phyloP scores from a whole-genome alignment of 1,139 yeast genomes.

The Petasospora fabianii region DNA sequence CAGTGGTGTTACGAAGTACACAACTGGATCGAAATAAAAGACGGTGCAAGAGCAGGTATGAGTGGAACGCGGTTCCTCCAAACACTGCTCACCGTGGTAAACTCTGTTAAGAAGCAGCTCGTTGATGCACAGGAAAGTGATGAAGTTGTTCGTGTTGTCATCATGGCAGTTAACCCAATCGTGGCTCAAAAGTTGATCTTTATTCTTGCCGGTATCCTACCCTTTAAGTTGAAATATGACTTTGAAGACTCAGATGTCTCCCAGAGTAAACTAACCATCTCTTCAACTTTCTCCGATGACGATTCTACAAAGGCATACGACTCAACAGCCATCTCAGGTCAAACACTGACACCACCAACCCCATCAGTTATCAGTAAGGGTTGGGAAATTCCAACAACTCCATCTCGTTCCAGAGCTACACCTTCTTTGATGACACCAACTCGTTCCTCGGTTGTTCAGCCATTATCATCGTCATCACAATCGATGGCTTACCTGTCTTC shows the following conservation, averaged over 20 bases:
- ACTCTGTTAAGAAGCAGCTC: constrained; percentile 29
- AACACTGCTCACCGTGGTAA: constrained; percentile 20
- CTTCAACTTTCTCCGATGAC: not conserved
- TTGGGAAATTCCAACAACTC: constrained; percentile 27
- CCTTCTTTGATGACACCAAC: constrained; percentile 21
- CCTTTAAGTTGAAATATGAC: constrained; percentile 22
- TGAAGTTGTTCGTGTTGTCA: constrained; percentile 46
- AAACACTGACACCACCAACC: constrained; percentile 17
- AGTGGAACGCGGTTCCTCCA: constrained; percentile 24
- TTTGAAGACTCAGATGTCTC: constrained; percentile 3
- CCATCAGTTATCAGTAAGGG: constrained; percentile 24
- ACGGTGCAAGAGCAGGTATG: constrained; percentile 37
- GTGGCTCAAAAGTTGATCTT: constrained; percentile 59
- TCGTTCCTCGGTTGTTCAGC: constrained; percentile 17
- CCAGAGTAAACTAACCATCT: not conserved
- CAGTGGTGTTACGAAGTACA: constrained; percentile 56
- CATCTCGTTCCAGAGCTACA: constrained; percentile 23
- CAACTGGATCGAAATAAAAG: constrained; percentile 62
- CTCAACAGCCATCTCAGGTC: not conserved
- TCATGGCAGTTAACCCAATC: constrained; percentile 58
- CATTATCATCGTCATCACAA: constrained; percentile 23
- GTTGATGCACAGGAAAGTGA: constrained; percentile 13
- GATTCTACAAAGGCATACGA: not conserved
- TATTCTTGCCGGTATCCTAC: constrained; percentile 47
- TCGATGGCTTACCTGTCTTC: constrained; percentile 26